These are phyloP conservation scores for Exophiala bonariae DNA, from an alignment of 2,329 filamentous ascomycete species.

Conservation along the genomic window DNA sequence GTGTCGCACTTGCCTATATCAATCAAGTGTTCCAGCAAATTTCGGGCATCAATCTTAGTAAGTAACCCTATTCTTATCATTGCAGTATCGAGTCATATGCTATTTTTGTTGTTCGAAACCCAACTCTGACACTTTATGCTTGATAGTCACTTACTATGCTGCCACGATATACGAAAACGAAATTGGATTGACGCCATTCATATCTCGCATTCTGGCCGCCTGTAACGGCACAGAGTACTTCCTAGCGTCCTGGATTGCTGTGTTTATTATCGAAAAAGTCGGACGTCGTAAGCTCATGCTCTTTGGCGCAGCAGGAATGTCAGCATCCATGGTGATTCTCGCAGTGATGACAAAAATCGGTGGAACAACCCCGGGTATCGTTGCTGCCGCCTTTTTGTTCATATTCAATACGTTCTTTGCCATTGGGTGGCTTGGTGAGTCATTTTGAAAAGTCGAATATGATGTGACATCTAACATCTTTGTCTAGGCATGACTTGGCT, in stretches of 20 bases:
- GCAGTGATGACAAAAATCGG: constrained; percentile 32
- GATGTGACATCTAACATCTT: background rate
- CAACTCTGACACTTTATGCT: too few relatives aligned
- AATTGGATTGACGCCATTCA: constrained; percentile 14
- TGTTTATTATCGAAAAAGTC: constrained; percentile 21
- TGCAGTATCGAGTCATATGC: too few relatives aligned
- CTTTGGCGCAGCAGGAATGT: constrained; percentile 17
- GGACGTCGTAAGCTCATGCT: constrained; percentile 22
- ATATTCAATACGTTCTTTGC: constrained; percentile 64
- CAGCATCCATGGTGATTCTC: constrained; percentile 18
- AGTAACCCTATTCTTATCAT: background rate
- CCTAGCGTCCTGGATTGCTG: constrained; percentile 16
- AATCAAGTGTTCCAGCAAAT: constrained; percentile 58
- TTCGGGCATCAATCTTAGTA: constrained; percentile 31
- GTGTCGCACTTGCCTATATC: constrained; percentile 56
- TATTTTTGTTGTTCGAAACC: too few relatives aligned
- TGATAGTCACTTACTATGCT: constrained; percentile 11
- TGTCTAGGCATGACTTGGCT: constrained; percentile 37
- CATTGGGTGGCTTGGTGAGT: constrained; percentile 51
- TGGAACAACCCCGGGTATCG: constrained; percentile 41
- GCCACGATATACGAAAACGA: constrained; percentile 21
- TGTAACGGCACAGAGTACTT: constrained; percentile 27
- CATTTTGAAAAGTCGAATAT: background rate
- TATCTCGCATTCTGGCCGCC: constrained; percentile 19
- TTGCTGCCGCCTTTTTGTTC: constrained; percentile 57